Percentiles rank a stretch among this genome's conserved stretches.
Evolutionary conservation across 306 rosid genomes (phyloP).

Genomic region (Corylus heterophylla): DNA sequence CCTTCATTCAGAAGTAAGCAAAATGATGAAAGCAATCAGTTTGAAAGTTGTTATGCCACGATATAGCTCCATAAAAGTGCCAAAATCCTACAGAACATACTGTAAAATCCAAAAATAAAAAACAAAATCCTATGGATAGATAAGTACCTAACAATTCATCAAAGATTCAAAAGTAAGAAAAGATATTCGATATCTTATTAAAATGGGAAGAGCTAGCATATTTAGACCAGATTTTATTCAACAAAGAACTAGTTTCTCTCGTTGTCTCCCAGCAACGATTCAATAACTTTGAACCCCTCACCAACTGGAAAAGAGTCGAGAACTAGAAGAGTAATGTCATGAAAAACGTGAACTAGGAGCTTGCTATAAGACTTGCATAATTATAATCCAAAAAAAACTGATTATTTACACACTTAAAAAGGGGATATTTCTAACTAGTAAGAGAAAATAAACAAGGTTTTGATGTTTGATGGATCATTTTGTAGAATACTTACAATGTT

Average conservation of each 20-base stretch:
- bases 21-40: background rate
- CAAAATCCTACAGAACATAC: background rate
- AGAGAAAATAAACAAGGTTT: background rate
- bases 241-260: background rate
- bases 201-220: background rate
- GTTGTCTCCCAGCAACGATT: background rate
- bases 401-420: background rate
- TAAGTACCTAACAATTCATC: background rate
- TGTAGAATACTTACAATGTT: conserved; percentile 43
- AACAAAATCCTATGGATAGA: background rate
- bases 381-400: background rate
- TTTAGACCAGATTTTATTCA: background rate
- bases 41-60: background rate
- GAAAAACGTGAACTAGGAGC: background rate
- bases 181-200: background rate
- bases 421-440: background rate
- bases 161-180: background rate
- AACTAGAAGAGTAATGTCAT: background rate
- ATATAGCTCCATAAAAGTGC: background rate
- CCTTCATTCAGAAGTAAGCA: background rate
- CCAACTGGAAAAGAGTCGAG: background rate
- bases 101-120: background rate
- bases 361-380: background rate
- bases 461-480: conserved; percentile 11
- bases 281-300: background rate